phyloP scores from a whole-genome alignment of 257 asterid genomes.

The Paraleonurus japonicus region DNA sequence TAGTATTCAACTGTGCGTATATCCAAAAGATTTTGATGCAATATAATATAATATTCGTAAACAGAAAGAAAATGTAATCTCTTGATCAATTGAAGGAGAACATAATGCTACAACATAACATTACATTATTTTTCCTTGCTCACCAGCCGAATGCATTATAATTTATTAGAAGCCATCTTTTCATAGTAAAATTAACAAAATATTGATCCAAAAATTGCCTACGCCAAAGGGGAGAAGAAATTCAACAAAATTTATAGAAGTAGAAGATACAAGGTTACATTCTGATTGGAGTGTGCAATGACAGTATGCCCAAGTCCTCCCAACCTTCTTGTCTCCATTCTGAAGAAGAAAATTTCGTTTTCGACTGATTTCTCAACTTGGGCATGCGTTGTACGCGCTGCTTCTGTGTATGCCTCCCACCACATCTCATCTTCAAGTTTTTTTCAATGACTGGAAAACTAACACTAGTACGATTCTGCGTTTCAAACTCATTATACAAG shows the following conservation, averaged over 20 bases:
- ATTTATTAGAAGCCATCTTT: not conserved
- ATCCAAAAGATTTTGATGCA: not conserved
- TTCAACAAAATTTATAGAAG: slow-evolving; percentile 37
- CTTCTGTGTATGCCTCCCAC: slow-evolving; percentile 22
- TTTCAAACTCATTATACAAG: slow-evolving; percentile 18
- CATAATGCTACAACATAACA: not conserved
- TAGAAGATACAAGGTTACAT: slow-evolving; percentile 11
- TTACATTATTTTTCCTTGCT: not conserved
- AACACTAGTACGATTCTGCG: slow-evolving; percentile 28
- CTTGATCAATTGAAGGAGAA: not conserved
- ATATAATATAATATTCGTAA: not conserved
- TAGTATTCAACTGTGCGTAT: not conserved
- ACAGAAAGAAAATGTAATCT: not conserved
- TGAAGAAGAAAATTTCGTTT: slow-evolving; percentile 31
- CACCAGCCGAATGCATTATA: not conserved
- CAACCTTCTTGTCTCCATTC: slow-evolving; percentile 22
- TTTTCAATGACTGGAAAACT: slow-evolving; percentile 38
- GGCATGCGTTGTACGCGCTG: slow-evolving; percentile 21
- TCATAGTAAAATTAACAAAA: not conserved
- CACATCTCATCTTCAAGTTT: slow-evolving; percentile 48
- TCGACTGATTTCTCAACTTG: slow-evolving; percentile 37
- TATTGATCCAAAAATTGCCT: not conserved
- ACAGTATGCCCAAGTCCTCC: slow-evolving; percentile 53
- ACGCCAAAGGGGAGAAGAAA: not conserved
- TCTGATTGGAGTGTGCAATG: slow-evolving; percentile 53